Conservation (phyloP, 371 early-diverging fungal genomes). For the Mortierella sp. region DNA sequence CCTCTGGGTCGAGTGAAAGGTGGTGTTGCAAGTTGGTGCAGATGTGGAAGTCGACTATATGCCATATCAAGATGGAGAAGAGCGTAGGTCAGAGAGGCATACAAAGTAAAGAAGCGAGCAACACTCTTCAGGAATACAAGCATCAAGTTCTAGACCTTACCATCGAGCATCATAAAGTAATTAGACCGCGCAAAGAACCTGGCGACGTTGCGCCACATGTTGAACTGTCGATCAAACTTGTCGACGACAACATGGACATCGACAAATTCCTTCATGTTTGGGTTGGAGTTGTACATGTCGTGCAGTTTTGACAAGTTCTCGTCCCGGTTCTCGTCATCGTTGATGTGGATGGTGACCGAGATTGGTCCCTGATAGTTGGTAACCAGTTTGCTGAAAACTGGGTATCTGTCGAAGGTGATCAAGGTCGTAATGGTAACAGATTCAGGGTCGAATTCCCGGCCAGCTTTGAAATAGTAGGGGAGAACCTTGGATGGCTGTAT, state of each 20-base stretch:
- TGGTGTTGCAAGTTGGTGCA: conserved; percentile 71
- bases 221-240: conserved; percentile 77
- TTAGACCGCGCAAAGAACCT: conserved; percentile 76
- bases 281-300: conserved; percentile 63
- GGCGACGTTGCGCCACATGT: conserved; percentile 81
- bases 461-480: conserved; percentile 71
- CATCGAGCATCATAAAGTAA: conserved; percentile 77
- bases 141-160: not conserved
- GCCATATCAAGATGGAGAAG: not conserved
- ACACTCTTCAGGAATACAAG: not conserved
- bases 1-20: conserved; percentile 56
- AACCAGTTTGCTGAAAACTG: conserved; percentile 66
- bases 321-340: conserved; percentile 66
- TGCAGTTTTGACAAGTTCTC: conserved; percentile 63
- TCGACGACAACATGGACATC: conserved; percentile 76
- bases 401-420: conserved; percentile 64
- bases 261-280: conserved; percentile 67
- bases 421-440: conserved; percentile 64
- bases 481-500: conserved; percentile 73
- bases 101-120: not conserved
- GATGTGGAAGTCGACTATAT: conserved; percentile 72
- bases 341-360: conserved; percentile 75
- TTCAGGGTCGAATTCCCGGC: conserved; percentile 44
- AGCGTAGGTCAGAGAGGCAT: not conserved
- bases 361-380: conserved; percentile 75